A percentile compares a stretch with the other conserved stretches of the same genome.
These are phyloP conservation scores for Aspergillus fischeri DNA, from an alignment of 2,329 filamentous ascomycete genomes.

Conservation along the genomic window DNA sequence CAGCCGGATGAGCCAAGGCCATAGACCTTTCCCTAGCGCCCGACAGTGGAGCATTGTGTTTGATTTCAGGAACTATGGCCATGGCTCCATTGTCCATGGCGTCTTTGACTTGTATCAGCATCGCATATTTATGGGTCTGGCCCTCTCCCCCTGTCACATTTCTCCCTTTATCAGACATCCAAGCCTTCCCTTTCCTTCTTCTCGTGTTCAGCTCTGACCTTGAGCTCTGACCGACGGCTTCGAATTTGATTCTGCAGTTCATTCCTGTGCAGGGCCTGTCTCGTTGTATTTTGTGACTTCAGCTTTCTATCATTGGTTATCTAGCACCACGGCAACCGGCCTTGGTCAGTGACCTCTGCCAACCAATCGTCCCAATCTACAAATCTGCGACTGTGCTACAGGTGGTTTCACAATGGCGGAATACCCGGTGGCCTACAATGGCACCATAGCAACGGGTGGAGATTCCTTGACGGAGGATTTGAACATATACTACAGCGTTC, in stretches of 20 bases:
- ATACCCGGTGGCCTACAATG: conserved; percentile 57
- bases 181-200: background rate
- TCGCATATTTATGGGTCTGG: conserved; percentile 15
- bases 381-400: background rate
- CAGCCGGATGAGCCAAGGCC: conserved; percentile 18
- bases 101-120: conserved; percentile 14
- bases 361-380: background rate
- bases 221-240: background rate
- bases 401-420: conserved; percentile 27
- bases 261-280: background rate
- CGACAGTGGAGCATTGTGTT: conserved; percentile 20
- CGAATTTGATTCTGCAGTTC: background rate
- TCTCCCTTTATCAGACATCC: background rate
- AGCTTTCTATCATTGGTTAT: background rate
- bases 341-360: background rate
- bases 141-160: conserved; percentile 3
- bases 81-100: conserved; percentile 7
- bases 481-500: conserved; percentile 72
- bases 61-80: conserved; percentile 9
- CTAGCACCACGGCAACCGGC: background rate
- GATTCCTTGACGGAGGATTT: conserved; percentile 65
- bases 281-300: background rate
- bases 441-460: conserved; percentile 58
- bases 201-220: background rate
- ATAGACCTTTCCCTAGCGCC: conserved; percentile 14